Evolutionary conservation across 768 basidiomycete genomes (phyloP), one percentile per base, ranked within the genome.

Genomic region (Kwoniella europaea): DNA sequence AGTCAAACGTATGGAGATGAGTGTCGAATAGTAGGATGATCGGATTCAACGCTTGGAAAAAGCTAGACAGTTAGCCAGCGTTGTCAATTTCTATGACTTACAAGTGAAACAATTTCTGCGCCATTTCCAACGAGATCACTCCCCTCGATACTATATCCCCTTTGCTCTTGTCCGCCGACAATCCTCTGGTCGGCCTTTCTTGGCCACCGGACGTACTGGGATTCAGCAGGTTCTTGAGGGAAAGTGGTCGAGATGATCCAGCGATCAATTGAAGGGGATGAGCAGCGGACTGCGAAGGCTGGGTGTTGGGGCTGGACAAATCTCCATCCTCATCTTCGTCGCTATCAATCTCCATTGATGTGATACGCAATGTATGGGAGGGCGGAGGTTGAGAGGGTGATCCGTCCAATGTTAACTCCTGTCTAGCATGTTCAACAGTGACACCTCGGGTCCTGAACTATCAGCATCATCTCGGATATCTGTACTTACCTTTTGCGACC

Each of bases 21-120:
- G 93, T 91, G 85, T 94, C 93, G 80, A 95, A 93, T 42, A 94
- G 86, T 80, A 91, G 92, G 84, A 94, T 89, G 82, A 94, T 93
- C 13, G 93, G 92, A 81, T 94, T 94, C 63, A 94, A 87, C 69
- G 92, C 91, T 65, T 91, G 80, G 84, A 91, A 93, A 80, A 94
- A 87, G 73, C 73, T 74, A 20, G 3, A 16, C 12, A 24, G n/a
- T 57, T n/a, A 60, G 60, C 50, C n/a, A 54, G 10, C 10, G n/a
- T 16, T 46, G 44, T 10, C 55, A 6, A 7, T 22, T 10, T 41
- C 22, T 41, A 15, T 18, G 29, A 70, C 61, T 27, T 13, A 65
- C 59, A 71, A 76, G 18, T 35, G 16, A 35, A 71, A 63, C 59
- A 71, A 24, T 16, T 61, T 58, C 12, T 46, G 65, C 4, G 71